Evolutionary conservation across 371 early-diverging fungal species (phyloP), one percentile per base, ranked within the genome.

Genomic region (Mortierella sp.): DNA sequence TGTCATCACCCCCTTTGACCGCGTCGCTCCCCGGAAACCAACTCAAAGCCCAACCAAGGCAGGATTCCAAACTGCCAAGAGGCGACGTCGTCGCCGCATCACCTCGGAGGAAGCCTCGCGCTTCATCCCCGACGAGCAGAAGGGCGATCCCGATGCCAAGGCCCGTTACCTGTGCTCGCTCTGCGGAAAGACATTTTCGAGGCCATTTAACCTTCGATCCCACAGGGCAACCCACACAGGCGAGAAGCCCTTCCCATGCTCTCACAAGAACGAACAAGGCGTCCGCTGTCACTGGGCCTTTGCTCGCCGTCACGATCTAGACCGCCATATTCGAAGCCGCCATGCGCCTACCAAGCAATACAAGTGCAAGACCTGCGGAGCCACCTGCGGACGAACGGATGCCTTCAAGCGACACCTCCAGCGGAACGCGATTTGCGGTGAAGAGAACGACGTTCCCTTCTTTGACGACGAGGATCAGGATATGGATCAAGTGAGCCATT

Each of bases 301-400:
- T 82, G 88, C 91, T 18, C 84, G 92, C 46, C 90, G 89, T 64
- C 89, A 90, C 64, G 93, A 93, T 65, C 84, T 92, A 70, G 87
- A 86, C 64, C 87, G 93, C 56, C 93, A 93, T 72, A 62, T 72
- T 3, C 29, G 63, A 16, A 72, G 72, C 71, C 82, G 70, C 47
- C 88, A 88, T 77, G 72, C 74, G 15, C 68, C 79, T 28, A 76
- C 70, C 25, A 80, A 84, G 63, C 80, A 75, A 14, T 84, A 66
- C 63, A 57, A 58, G 16, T 85, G 88, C 74, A 29, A 58, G 58
- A 74, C 65, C 65, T 88, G 88, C 75, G 76, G 80, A 47, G 83
- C 80, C 66, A 29, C 63, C 37, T 74, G 66, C 26, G 53, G 70
- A 18, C 67, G 80, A 7, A 56, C 56, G n/a, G 80, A 80, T 52